A percentile compares a stretch with the other conserved stretches of the same genome.
These are phyloP conservation scores for Chaetomiaceae sp. DNA, from an alignment of 2,329 filamentous ascomycete species.

Conservation along the genomic window DNA sequence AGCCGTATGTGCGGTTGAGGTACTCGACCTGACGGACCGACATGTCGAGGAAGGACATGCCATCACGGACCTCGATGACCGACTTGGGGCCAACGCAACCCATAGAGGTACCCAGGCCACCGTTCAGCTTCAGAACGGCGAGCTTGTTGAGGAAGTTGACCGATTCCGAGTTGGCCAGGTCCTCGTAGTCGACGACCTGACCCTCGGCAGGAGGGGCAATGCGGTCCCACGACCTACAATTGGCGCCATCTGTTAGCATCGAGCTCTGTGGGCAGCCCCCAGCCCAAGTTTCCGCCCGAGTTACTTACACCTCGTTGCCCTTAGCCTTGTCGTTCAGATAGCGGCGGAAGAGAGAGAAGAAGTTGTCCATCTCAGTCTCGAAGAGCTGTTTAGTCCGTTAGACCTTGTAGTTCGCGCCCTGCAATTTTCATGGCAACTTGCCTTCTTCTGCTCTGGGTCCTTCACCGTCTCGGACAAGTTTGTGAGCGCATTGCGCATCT, in stretches of 20 bases:
- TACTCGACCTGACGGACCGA: constrained; percentile 98
- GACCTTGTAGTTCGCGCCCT: neutral
- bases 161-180: constrained; percentile 82
- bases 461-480: constrained; percentile 84
- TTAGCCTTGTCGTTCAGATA: constrained; percentile 99
- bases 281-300: too few relatives aligned
- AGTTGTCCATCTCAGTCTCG: constrained; percentile 99
- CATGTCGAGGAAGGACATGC: constrained; percentile 99
- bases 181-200: constrained; percentile 93
- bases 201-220: constrained; percentile 89
- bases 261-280: too few relatives aligned
- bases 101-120: constrained; percentile 99
- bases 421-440: constrained; percentile 36
- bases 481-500: constrained; percentile 98
- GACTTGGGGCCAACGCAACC: constrained; percentile 99
- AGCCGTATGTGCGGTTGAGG: constrained; percentile 95
- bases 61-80: constrained; percentile 97
- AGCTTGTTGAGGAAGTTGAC: constrained; percentile 96
- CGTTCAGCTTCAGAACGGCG: constrained; percentile 97
- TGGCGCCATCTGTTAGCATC: neutral
- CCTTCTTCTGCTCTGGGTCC: constrained; percentile 79
- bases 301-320: constrained; percentile 73
- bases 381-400: constrained; percentile 59
- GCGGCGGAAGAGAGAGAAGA: constrained; percentile 96
- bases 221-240: constrained; percentile 81